Evolutionary conservation across 305 asterid species (phyloP), one percentile per base, ranked within the genome.

Genomic region (Fraxinus baroniana): DNA sequence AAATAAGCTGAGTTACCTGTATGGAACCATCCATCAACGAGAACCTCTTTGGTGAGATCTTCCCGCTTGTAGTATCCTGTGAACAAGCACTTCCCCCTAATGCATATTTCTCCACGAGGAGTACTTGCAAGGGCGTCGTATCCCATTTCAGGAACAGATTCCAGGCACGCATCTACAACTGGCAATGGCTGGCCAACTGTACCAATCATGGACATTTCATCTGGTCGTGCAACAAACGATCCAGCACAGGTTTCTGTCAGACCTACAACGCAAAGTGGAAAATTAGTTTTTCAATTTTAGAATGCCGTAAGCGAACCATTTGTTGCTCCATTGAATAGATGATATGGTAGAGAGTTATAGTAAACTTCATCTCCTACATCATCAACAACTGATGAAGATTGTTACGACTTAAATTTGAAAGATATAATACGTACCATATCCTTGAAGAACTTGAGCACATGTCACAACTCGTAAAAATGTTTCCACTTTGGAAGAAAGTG

Each of bases 181-280:
- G 97, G 98, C 81, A 94, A 84, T 5, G 98, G 97, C 6, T 97
- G 98, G 2, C 98, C 98, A 0, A 94, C 98, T 33, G 97, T 92
- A 12, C 93, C 97, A 55, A 91, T 84, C 97, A 93, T 94, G 36
- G 87, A 36, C 35, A 92, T 57, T 84, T 91, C 94, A 81, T 94
- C 90, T 22, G 97, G 98, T 71, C 86, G 90, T 30, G 97, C 97
- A 80, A 90, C 97, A 81, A 94, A 94, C 5, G 98, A 91, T 39
- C 95, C 98, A 5, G 97, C 98, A 78, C 98, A 92, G 6, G 98
- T 94, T 81, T 94, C 98, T 20, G 98, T 93, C 85, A 94, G 91
- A 89, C 98, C 98, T 94, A 88, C 77, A 87, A 32, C 20, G 81
- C 2, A 62, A 62, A 62, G 32, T 62, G 17, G 71, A 22, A 62